These are phyloP conservation scores for Macaranga tanarius DNA, from an alignment of 441 rosid species.

Conservation along the genomic window DNA sequence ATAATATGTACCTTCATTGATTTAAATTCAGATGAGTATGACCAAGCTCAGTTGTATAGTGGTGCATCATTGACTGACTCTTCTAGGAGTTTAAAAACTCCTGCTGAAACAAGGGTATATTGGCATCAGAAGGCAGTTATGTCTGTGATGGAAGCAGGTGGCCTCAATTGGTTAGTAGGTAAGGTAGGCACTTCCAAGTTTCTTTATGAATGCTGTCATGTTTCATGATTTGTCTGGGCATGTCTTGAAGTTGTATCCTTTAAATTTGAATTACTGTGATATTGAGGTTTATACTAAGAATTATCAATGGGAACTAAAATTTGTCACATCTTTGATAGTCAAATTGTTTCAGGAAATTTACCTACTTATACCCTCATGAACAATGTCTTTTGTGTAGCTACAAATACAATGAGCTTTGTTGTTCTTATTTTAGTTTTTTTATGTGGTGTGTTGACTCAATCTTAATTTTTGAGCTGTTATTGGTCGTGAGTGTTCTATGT, in stretches of 20 bases:
- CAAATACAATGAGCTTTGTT: background rate
- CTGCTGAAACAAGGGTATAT: conserved; percentile 41
- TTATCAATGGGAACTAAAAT: background rate
- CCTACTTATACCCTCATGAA: background rate
- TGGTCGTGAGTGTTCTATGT: background rate
- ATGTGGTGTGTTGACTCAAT: background rate
- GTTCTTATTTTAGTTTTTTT: background rate
- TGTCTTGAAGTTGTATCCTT: background rate
- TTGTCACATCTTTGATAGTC: background rate
- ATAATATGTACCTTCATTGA: conserved; percentile 54
- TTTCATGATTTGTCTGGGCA: conserved; percentile 18
- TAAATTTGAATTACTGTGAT: conserved; percentile 10
- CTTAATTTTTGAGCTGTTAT: background rate
- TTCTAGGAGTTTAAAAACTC: conserved; percentile 36
- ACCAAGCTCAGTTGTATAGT: conserved; percentile 42
- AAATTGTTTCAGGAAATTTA: conserved; percentile 4
- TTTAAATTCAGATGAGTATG: conserved; percentile 38
- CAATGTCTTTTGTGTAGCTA: background rate
- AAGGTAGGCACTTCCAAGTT: conserved; percentile 66
- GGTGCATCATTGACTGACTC: conserved; percentile 30
- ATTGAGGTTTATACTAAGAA: background rate
- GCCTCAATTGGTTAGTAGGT: conserved; percentile 95
- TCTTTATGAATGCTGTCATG: background rate
- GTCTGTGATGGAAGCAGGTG: conserved; percentile 89
- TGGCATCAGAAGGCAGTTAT: conserved; percentile 77